Conservation (phyloP, 371 early-diverging fungal genomes). For the Circinella minor region DNA sequence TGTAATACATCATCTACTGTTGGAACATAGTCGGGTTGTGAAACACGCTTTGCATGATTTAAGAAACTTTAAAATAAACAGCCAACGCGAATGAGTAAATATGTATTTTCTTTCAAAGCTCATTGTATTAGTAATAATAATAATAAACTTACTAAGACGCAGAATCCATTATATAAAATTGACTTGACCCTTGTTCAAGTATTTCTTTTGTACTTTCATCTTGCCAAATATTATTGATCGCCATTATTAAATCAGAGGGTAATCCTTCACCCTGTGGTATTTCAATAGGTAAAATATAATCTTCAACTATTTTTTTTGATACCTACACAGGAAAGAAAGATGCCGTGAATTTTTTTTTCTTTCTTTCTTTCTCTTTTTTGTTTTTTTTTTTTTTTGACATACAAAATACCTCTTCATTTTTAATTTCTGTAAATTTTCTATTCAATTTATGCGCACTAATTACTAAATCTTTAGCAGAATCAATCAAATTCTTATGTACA, state of each 20-base stretch:
- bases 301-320: slow-evolving; percentile 3
- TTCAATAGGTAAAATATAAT: slow-evolving; percentile 15
- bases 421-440: slow-evolving; percentile 37
- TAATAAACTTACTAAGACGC: slow-evolving; percentile 61
- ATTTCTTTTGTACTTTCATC: slow-evolving; percentile 61
- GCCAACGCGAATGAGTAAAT: not conserved
- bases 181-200: slow-evolving; percentile 59
- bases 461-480: slow-evolving; percentile 65
- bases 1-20: slow-evolving; percentile 73
- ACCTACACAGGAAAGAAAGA: not conserved
- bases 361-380: too few species aligned
- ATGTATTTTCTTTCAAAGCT: too few species aligned
- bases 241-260: slow-evolving; percentile 35
- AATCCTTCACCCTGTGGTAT: slow-evolving; percentile 11
- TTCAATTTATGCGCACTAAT: slow-evolving; percentile 57
- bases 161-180: slow-evolving; percentile 79
- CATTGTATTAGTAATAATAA: too few species aligned
- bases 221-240: slow-evolving; percentile 65
- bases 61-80: slow-evolving; percentile 47
- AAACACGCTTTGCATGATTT: slow-evolving; percentile 52
- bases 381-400: not conserved
- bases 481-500: slow-evolving; percentile 76
- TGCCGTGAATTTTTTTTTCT: too few species aligned
- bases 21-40: slow-evolving; percentile 60
- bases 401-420: slow-evolving; percentile 6